Evolutionary conservation across 164 flowering plant species (phyloP).

Genomic region (Vitis rotundifolia): DNA sequence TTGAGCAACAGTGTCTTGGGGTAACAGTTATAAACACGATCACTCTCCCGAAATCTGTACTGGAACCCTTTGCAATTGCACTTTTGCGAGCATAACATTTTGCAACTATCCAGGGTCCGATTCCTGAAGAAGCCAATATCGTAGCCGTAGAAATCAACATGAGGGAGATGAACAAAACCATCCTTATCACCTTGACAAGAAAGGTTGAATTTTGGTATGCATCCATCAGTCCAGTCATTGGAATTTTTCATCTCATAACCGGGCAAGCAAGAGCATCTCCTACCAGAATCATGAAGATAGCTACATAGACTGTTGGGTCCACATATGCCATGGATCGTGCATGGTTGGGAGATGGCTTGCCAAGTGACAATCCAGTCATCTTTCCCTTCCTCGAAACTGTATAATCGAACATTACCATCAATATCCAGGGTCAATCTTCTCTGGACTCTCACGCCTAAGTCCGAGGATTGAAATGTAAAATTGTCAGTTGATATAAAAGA

Average conservation of each 20-base stretch:
- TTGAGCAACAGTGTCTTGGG: constrained; percentile 19
- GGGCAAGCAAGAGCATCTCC: constrained; percentile 24
- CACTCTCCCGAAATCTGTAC: neutral
- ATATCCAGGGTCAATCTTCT: constrained; percentile 29
- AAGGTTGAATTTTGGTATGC: constrained; percentile 26
- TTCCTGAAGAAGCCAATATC: neutral
- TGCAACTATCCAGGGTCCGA: constrained; percentile 17
- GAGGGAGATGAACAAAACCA: constrained; percentile 11
- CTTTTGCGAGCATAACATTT: constrained; percentile 14
- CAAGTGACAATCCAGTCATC: constrained; percentile 21
- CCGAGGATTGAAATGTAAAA: constrained; percentile 1
- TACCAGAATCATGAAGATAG: neutral
- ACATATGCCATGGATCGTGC: constrained; percentile 26
- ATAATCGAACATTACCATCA: constrained; percentile 31
- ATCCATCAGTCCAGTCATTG: constrained; percentile 34
- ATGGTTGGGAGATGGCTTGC: constrained; percentile 17
- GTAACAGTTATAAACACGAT: constrained; percentile 20
- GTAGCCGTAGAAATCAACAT: constrained; percentile 31
- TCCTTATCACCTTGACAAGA: neutral
- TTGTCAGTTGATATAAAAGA: constrained; percentile 21
- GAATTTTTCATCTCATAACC: constrained; percentile 17
- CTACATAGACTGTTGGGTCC: constrained; percentile 30
- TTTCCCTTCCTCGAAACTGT: constrained; percentile 7
- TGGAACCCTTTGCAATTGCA: constrained; percentile 24
- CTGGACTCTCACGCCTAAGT: constrained; percentile 4